Evolutionary conservation across 169 alveolate species (phyloP), one percentile per base, ranked within the genome.

Genomic region (Plasmodium coatneyi): DNA sequence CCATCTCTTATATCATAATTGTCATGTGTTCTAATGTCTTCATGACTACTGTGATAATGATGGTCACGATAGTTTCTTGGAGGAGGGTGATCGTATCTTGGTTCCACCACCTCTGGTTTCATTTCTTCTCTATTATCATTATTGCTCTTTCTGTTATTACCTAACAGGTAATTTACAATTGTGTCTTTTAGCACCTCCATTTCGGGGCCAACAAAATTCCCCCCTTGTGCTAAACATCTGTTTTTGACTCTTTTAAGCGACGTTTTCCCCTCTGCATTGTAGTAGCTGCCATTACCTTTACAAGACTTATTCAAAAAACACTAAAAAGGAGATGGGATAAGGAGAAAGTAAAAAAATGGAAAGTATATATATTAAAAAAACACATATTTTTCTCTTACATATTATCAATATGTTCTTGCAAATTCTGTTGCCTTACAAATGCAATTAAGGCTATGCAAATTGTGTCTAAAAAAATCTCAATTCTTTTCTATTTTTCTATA

Each of bases 61-160:
- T 16, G 41, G 30, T 19, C 72, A 79, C 46, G 84, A 79, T 41
- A n/a, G 54, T 79, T 41, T 25, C 72, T 43, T 36, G 34, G 84
- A 79, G 71, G 70, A 14, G n/a, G 19, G 1, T 14, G 60, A 9
- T 41, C 84, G 54, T 79, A 79, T 79, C 32, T 19, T 36, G 72
- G 84, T 43, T 79, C 84, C 30, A 79, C 72, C 10, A 79, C 84
- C 34, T 79, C 84, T 36, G 84, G 84, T 36, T 79, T 79, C 22
- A 4, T 39, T 19, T 79, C 84, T 0, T 22, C 34, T 43, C 43
- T 79, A 66, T 66, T 25, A 79, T 36, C 84, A n/a, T 79, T 36
- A 41, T 16, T 79, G 16, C 43, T 76, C 2, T 32, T 32, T 22
- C 7, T 79, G 30, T 5, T 32, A 19, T 36, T 19, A 39, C 72